phyloP scores from a whole-genome alignment of 2,329 filamentous ascomycete species.

The Fusarium vanettenii region DNA sequence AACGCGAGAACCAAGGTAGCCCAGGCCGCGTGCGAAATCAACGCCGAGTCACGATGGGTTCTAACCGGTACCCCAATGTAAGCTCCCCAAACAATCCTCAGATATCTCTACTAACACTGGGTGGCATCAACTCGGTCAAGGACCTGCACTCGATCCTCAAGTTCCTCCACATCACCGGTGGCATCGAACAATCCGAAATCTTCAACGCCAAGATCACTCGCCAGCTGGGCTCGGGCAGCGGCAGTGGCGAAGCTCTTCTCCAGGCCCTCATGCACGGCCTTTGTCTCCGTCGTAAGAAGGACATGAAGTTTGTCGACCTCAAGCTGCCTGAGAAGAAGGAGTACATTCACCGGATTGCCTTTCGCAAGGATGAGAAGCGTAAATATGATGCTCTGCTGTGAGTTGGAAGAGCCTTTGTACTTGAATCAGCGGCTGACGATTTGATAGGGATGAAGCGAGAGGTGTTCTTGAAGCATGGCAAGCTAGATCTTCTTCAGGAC shows the following conservation, averaged over 20 bases:
- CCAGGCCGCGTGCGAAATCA: slow-evolving; percentile 73
- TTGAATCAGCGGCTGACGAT: neutral
- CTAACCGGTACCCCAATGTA: slow-evolving; percentile 84
- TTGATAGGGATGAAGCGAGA: slow-evolving; percentile 74
- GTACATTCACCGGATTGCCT: slow-evolving; percentile 79
- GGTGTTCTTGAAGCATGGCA: slow-evolving; percentile 74
- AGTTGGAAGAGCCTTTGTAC: slow-evolving; percentile 40
- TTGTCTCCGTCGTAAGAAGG: slow-evolving; percentile 84
- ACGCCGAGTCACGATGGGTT: slow-evolving; percentile 81
- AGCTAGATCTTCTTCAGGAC: slow-evolving; percentile 53
- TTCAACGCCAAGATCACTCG: slow-evolving; percentile 75
- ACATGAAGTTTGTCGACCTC: slow-evolving; percentile 89
- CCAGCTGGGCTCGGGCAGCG: slow-evolving; percentile 69
- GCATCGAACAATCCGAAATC: slow-evolving; percentile 76
- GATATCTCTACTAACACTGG: slow-evolving; percentile 40
- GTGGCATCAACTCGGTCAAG: slow-evolving; percentile 79
- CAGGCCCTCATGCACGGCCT: slow-evolving; percentile 84
- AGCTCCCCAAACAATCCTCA: slow-evolving; percentile 38
- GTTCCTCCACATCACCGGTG: slow-evolving; percentile 81
- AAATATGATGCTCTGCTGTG: slow-evolving; percentile 81
- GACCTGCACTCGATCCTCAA: slow-evolving; percentile 85
- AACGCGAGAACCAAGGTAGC: slow-evolving; percentile 81
- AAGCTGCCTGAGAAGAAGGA: slow-evolving; percentile 82
- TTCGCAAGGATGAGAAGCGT: slow-evolving; percentile 77
- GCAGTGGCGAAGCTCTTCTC: slow-evolving; percentile 71